Percentiles rank a stretch among this genome's conserved stretches.
phyloP scores from a whole-genome alignment of 1,139 yeast genomes.

The Groenewaldozyma auringiensis region DNA sequence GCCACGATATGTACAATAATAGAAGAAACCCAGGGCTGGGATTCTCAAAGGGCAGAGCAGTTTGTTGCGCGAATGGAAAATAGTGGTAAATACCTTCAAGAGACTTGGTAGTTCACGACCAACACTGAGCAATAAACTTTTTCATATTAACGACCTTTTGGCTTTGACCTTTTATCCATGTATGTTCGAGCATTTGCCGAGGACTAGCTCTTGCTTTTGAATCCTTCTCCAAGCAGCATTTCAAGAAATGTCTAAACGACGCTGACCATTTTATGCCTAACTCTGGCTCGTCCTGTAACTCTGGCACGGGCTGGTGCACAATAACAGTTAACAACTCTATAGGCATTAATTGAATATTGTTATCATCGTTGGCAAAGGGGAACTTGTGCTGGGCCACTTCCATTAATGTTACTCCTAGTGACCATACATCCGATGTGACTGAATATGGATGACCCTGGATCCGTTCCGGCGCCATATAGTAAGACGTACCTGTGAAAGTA shows the following conservation, averaged over 20 bases:
- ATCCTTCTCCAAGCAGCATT: slow-evolving; percentile 74
- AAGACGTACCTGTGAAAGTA: slow-evolving; percentile 94
- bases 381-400: slow-evolving; percentile 89
- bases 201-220: slow-evolving; percentile 82
- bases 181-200: slow-evolving; percentile 83
- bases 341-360: slow-evolving; percentile 59
- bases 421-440: slow-evolving; percentile 95
- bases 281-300: slow-evolving; percentile 65
- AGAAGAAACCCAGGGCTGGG: slow-evolving; percentile 33
- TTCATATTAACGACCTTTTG: slow-evolving; percentile 74
- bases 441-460: slow-evolving; percentile 92
- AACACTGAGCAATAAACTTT: slow-evolving; percentile 69
- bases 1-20: slow-evolving; percentile 62
- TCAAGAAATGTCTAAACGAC: slow-evolving; percentile 74
- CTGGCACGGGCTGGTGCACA: slow-evolving; percentile 69
- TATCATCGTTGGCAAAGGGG: slow-evolving; percentile 49
- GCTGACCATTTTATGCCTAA: slow-evolving; percentile 75
- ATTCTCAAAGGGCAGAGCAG: slow-evolving; percentile 42
- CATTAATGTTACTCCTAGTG: slow-evolving; percentile 78
- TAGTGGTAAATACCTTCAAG: slow-evolving; percentile 68
- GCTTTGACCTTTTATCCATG: slow-evolving; percentile 79
- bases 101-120: slow-evolving; percentile 76
- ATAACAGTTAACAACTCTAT: slow-evolving; percentile 79
- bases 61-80: slow-evolving; percentile 57
- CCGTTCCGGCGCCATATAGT: slow-evolving; percentile 97